Conservation (phyloP, 805 yeast genomes). For the Yarrowia deformans region DNA sequence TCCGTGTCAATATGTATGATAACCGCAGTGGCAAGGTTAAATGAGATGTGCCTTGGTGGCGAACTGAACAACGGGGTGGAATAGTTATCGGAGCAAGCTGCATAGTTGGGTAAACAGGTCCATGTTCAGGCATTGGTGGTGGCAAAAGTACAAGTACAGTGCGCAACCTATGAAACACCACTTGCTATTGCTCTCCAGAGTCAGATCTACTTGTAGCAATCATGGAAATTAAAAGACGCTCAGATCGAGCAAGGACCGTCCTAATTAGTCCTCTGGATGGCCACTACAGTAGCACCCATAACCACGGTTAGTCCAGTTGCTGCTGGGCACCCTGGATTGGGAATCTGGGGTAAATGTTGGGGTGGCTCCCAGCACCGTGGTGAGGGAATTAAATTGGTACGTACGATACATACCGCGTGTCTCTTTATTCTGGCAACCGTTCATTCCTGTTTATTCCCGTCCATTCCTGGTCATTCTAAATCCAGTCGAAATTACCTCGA, state of each 20-base stretch:
- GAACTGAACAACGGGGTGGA: neutral
- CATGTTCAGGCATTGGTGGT: neutral
- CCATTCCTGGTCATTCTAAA: neutral
- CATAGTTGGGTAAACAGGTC: neutral
- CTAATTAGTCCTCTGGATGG: neutral
- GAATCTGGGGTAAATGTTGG: conserved; percentile 2
- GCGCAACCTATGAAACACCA: no score
- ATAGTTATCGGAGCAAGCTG: neutral
- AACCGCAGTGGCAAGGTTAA: conserved; percentile 4
- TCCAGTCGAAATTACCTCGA: conserved; percentile 1
- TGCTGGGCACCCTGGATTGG: neutral
- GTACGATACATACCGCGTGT: no score
- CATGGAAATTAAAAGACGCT: no score
- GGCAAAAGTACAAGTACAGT: neutral
- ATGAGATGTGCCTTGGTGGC: conserved; percentile 3
- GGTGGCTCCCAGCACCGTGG: neutral
- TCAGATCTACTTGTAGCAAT: no score
- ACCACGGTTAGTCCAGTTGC: neutral
- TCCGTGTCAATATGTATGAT: neutral
- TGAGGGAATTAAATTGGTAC: no score
- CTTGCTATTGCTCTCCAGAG: no score
- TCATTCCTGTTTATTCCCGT: neutral
- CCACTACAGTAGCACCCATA: no score
- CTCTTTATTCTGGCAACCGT: neutral
- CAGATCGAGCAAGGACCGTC: neutral